phyloP scores from a whole-genome alignment of 2,329 filamentous ascomycete species.

The Beauveria sp. region DNA sequence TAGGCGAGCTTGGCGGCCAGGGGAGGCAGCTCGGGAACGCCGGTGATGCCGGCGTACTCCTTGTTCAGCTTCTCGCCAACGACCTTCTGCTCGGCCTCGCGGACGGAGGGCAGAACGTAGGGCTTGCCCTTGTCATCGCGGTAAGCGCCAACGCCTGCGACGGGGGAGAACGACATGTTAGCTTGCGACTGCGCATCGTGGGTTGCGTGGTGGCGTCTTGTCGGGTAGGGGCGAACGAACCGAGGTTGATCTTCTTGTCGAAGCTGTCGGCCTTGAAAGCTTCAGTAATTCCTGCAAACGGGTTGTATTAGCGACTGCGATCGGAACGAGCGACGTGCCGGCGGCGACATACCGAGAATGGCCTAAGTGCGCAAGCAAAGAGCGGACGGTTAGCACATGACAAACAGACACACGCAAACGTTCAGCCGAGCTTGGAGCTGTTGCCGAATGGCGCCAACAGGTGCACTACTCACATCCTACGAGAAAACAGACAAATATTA shows the following conservation, averaged over 20 bases:
- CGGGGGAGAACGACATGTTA: not conserved
- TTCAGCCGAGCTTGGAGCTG: slow-evolving; percentile 18
- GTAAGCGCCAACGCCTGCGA: slow-evolving; percentile 85
- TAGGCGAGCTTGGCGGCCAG: slow-evolving; percentile 88
- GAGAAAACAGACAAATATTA: slow-evolving; percentile 11
- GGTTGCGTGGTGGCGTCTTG: slow-evolving; percentile 5
- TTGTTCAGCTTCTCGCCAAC: slow-evolving; percentile 76
- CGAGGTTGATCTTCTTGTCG: slow-evolving; percentile 95
- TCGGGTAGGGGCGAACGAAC: slow-evolving; percentile 36
- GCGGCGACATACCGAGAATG: slow-evolving; percentile 60
- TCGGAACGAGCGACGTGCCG: not conserved
- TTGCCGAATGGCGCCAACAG: not conserved
- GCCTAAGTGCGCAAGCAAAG: slow-evolving; percentile 41
- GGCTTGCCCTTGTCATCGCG: slow-evolving; percentile 97
- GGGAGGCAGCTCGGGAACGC: slow-evolving; percentile 87
- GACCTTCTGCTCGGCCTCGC: slow-evolving; percentile 79
- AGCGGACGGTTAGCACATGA: slow-evolving; percentile 8
- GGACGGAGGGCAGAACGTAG: slow-evolving; percentile 91
- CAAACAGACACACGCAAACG: slow-evolving; percentile 13
- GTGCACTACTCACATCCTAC: slow-evolving; percentile 29
- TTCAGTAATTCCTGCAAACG: slow-evolving; percentile 71
- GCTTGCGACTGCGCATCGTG: not conserved
- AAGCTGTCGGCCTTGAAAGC: slow-evolving; percentile 97
- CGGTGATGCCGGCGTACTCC: slow-evolving; percentile 97
- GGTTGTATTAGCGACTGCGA: slow-evolving; percentile 17